Evolutionary conservation across 768 basidiomycete species (phyloP).

Genomic region (Mycena leptocephala): DNA sequence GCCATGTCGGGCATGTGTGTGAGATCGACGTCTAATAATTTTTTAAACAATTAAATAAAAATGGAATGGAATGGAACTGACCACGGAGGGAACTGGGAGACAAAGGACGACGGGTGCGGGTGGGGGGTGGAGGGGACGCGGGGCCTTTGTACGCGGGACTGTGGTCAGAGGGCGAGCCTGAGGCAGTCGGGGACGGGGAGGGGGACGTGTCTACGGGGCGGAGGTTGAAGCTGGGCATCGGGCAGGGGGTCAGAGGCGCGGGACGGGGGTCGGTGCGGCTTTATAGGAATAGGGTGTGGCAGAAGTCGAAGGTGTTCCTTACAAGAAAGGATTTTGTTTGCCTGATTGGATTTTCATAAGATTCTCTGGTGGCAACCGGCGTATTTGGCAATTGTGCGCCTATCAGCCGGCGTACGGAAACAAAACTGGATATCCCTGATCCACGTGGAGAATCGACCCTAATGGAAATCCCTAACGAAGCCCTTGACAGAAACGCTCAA

Average conservation of each 20-base stretch:
- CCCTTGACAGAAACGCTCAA: constrained; percentile 25
- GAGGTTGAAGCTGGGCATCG: constrained; percentile 61
- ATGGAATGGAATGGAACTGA: constrained; percentile 40
- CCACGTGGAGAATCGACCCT: neutral
- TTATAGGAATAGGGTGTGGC: neutral
- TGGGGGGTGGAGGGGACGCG: constrained; percentile 52
- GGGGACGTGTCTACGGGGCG: constrained; percentile 69
- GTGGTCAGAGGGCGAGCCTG: constrained; percentile 62
- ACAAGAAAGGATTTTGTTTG: neutral
- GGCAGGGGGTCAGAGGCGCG: constrained; percentile 24
- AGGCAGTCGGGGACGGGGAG: constrained; percentile 71
- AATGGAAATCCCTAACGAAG: neutral
- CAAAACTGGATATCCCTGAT: neutral
- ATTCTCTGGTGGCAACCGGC: neutral
- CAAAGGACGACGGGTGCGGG: constrained; percentile 67
- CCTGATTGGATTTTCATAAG: neutral
- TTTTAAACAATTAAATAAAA: neutral
- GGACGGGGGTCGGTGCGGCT: neutral
- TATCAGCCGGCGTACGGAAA: constrained; percentile 4
- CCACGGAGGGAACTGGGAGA: constrained; percentile 78
- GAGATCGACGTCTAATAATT: constrained; percentile 73
- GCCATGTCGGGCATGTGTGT: constrained; percentile 61
- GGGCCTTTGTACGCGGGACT: constrained; percentile 47
- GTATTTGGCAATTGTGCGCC: constrained; percentile 6
- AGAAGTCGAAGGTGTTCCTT: neutral